Evolutionary conservation across 2,329 filamentous ascomycete genomes (phyloP), one percentile per base, ranked within the genome.

Genomic region (Neofusicoccum laricinum): DNA sequence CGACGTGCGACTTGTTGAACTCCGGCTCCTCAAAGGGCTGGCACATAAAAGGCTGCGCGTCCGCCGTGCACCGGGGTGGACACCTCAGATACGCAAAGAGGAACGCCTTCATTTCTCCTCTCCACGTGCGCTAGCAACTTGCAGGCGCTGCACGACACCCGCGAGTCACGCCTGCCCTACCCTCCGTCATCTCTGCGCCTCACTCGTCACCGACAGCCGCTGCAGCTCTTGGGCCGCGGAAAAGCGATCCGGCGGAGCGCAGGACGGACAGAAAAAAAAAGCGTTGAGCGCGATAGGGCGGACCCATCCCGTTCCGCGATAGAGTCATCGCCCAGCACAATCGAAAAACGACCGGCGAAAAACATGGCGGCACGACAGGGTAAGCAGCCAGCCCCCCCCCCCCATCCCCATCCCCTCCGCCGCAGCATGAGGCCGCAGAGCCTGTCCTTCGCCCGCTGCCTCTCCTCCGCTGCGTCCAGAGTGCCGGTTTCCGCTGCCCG

Each of bases 211-310:
- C 25, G 25, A 6, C 25, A 30, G 25, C 25, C 10, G 49, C 36
- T n/a, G 49, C 49, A n/a, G 49, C 49, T n/a, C 38, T 58, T 49
- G 40, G 51, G 14, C 58, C 58, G 58, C 58, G 58, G 58, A 48
- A 61, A 61, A 49, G 34, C 46, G 46, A 45, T 10, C 46, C 17
- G 15, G 38, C 49, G 46, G 46, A 51, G 40, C 46, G 11, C 53
- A 58, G 38, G 14, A 30, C 15, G 21, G 38, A 30, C 38, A 21
- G 11, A 40, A 50, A 45, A 63, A 62, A 53, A 63, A 63, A 53
- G 19, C 59, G 59, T 62, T 62, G 59, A 62, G 48, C 36, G 59
- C 59, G 46, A 63, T 50, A 51, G 46, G 59, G 34, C 59, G 59
- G 38, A 45, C 36, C 46, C 36, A 63, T 63, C 48, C 38, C 25